Evolutionary conservation across 805 yeast species (phyloP), one percentile per base, ranked within the genome.

Genomic region (Monosporozyma servazzii): DNA sequence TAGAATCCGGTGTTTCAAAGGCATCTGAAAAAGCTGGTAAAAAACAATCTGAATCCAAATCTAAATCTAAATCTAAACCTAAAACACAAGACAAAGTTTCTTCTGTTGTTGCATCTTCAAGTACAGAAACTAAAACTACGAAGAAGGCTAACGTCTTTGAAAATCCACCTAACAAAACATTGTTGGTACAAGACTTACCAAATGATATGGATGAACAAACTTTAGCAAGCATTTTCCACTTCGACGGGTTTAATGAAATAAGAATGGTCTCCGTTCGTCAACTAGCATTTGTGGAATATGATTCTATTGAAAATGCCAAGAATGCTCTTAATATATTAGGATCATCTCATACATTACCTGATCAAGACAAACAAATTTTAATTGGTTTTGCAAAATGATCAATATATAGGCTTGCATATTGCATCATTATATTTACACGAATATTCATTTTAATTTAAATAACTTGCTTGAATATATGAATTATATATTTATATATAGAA

Each of bases 271-370:
- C 76, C 2, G 78, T 82, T 5, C 75, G 88, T 44, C 78, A 78
- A 39, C 77, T 91, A 45, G 95, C 93, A 10, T 85, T 91, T 66
- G 76, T 91, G 3, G 97, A 91, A 59, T 91, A 83, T 63, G 80
- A 76, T 23, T 69, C 71, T 5, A 84, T 80, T 21, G 60, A 66
- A 1, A 66, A 71, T 40, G 84, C 96, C 0, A 71, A 59, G 2
- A 42, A 40, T 20, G 49, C 57, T 2, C 48, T 51, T 41, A 51
- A 54, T 20, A 54, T 41, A 11, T 48, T 64, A 11, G 65, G 64
- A 0, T 10, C 49, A 10, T 11, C 48, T 1, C 51, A 56, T 48
- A 45, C 48, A 9, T 54, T 56, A 54, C 43, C 53, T 6, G 54
- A 48, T 30, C 18, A 42, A 6, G 27, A 41, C 17, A 6, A 21